A percentile compares a stretch with the other conserved stretches of the same genome.
Evolutionary conservation across 192 early-diverging fungal species (phyloP).

Genomic region (Tieghemiomyces parasiticus): DNA sequence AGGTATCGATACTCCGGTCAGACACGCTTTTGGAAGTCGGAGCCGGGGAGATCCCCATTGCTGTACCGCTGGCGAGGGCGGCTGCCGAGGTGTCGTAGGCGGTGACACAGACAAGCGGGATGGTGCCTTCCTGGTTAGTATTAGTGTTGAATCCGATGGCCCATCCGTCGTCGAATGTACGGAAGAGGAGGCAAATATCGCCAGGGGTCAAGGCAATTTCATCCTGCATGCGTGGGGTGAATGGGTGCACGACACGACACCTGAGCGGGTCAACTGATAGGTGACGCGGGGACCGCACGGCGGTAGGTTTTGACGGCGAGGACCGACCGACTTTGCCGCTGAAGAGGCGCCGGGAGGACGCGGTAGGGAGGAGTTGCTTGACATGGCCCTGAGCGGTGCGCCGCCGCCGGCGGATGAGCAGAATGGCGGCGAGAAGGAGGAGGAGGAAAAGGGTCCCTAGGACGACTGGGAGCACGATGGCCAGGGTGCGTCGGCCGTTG

Average conservation of each 20-base stretch:
- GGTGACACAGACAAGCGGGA: conserved; percentile 50
- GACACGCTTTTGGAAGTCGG: not conserved
- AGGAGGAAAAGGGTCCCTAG: not conserved
- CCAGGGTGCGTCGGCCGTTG: not conserved
- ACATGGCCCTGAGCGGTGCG: not conserved
- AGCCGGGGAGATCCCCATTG: not conserved
- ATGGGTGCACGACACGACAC: conserved; percentile 23
- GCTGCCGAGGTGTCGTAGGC: too few species aligned
- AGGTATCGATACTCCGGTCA: not conserved
- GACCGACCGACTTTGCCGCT: not conserved
- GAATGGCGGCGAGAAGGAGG: not conserved
- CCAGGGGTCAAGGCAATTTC: conserved; percentile 39
- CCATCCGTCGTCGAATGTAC: conserved; percentile 63
- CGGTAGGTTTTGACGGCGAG: too few species aligned
- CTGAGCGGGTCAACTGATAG: not conserved
- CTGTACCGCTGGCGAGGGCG: not conserved
- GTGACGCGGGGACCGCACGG: not conserved
- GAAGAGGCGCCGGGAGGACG: not conserved
- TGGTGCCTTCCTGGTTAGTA: conserved; percentile 43
- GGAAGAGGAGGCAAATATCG: conserved; percentile 39
- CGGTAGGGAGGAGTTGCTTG: not conserved
- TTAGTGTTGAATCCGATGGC: conserved; percentile 46
- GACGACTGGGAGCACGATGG: not conserved
- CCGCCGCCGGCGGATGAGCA: not conserved
- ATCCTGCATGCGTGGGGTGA: conserved; percentile 40